A percentile compares a stretch with the other conserved stretches of the same genome.
Conservation (phyloP, 495 filamentous ascomycete species). For the Ascobolus immersus region DNA sequence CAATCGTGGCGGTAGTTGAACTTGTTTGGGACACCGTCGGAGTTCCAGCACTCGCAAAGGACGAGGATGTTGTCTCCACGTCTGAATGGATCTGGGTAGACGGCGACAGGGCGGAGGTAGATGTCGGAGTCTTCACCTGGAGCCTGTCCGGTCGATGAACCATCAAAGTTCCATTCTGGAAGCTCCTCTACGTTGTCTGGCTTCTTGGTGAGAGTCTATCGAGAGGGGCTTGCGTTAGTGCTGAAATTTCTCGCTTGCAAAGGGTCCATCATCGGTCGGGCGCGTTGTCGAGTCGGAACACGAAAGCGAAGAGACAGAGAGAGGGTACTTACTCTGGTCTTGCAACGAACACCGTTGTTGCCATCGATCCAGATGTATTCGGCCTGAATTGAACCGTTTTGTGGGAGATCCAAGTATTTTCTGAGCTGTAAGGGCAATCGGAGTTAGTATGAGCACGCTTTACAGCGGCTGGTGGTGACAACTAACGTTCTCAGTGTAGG, state of each 20-base stretch:
- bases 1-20: constrained; percentile 91
- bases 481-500: constrained; percentile 15
- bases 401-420: constrained; percentile 77
- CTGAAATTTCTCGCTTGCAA: constrained; percentile 10
- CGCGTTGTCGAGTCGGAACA: constrained; percentile 1
- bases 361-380: constrained; percentile 98
- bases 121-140: constrained; percentile 93
- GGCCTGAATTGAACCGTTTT: constrained; percentile 60
- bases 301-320: constrained; percentile 1
- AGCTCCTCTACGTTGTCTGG: constrained; percentile 49
- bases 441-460: background rate
- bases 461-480: background rate
- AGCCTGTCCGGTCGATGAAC: constrained; percentile 81
- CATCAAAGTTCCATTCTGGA: constrained; percentile 98
- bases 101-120: constrained; percentile 77
- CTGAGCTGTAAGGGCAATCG: constrained; percentile 33
- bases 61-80: constrained; percentile 67
- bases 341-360: constrained; percentile 51
- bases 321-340: constrained; percentile 53
- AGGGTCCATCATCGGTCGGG: constrained; percentile 6
- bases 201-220: constrained; percentile 49
- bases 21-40: constrained; percentile 91
- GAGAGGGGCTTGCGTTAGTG: background rate
- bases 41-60: constrained; percentile 84
- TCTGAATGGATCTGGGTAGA: constrained; percentile 87